Evolutionary conservation across 495 filamentous ascomycete species (phyloP), one percentile per base, ranked within the genome.

Genomic region (Penicillium angulare): DNA sequence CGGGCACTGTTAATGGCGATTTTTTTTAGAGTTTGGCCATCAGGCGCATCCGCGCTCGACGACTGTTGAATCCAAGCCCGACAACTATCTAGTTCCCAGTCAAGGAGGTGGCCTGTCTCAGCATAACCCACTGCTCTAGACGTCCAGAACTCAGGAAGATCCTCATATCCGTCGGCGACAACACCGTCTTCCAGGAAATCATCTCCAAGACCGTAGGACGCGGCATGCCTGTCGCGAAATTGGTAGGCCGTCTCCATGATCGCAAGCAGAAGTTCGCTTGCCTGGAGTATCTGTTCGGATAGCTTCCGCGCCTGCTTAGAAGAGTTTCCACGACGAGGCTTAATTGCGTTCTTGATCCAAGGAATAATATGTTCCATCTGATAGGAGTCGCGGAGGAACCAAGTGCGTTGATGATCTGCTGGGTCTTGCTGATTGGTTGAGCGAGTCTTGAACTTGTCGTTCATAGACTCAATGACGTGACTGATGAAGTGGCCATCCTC

Each of bases 141-240:
- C 3, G 89, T 95, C 92, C 92, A 97, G 47, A 88, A 84, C 39
- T 87, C 82, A 15, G 87, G 83, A 15, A 96, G 73, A 3, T 73
- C 81, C 24, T 83, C 71, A 59, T 84, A 89, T 31, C 76, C 73
- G 27, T 66, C 60, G 5, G 69, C 64, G 15, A 92, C 67, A 34
- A 92, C 76, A 24, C 92, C 90, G 51, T 89, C 80, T 39, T 84
- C 71, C 18, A 90, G 55, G 40, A 78, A 64, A n/a, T 80, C 80
- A 36, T 81, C 72, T 20, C 72, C 70, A 8, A 97, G 76, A 23
- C 87, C 88, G 59, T 95, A 98, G 3, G 79, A 58, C 12, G 69
- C 69, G 15, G 83, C 77, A 54, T 89, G 84, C 26, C 78, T 72
- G 32, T 78, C 71, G 23, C 93, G 83, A 64, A 93, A 97, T 1